phyloP scores from a whole-genome alignment of 2,329 filamentous ascomycete genomes.

The Verticillium longisporum region DNA sequence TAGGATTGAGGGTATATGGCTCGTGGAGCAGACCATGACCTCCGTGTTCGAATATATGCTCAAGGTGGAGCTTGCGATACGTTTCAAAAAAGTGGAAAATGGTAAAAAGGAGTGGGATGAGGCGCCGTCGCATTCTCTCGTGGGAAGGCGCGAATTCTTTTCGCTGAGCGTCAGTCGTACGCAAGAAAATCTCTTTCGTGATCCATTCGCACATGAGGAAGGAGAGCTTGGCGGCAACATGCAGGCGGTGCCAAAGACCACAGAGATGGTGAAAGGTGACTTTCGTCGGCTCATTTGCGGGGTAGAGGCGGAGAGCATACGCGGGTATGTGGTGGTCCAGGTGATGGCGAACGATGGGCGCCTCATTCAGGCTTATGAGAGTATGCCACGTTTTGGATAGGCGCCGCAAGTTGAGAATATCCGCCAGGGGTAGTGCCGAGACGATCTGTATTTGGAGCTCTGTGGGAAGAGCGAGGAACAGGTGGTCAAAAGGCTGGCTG shows the following conservation, averaged over 20 bases:
- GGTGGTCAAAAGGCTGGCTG: constrained; percentile 38
- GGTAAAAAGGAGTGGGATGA: constrained; percentile 58
- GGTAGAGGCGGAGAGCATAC: constrained; percentile 55
- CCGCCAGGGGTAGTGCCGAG: constrained; percentile 50
- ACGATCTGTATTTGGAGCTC: constrained; percentile 60
- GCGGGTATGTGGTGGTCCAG: constrained; percentile 52
- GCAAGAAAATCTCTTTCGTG: constrained; percentile 57
- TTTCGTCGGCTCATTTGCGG: constrained; percentile 35
- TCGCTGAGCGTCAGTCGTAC: constrained; percentile 47
- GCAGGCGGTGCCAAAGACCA: constrained; percentile 58
- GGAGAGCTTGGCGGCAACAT: constrained; percentile 57
- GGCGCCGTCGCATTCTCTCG: constrained; percentile 56
- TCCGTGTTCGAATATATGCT: constrained; percentile 45
- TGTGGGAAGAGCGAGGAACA: constrained; percentile 52
- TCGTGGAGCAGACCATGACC: constrained; percentile 43
- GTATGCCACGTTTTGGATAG: constrained; percentile 53
- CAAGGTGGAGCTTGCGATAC: constrained; percentile 51
- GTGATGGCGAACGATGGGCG: constrained; percentile 54
- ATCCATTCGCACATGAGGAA: constrained; percentile 58
- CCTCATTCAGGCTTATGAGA: constrained; percentile 53
- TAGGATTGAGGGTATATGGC: constrained; percentile 55
- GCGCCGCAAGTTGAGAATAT: constrained; percentile 51
- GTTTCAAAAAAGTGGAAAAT: constrained; percentile 64
- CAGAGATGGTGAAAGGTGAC: constrained; percentile 56
- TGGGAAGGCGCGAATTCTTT: constrained; percentile 53